phyloP scores from a whole-genome alignment of 2,329 filamentous ascomycete genomes.

The Sphaerulina populicola region DNA sequence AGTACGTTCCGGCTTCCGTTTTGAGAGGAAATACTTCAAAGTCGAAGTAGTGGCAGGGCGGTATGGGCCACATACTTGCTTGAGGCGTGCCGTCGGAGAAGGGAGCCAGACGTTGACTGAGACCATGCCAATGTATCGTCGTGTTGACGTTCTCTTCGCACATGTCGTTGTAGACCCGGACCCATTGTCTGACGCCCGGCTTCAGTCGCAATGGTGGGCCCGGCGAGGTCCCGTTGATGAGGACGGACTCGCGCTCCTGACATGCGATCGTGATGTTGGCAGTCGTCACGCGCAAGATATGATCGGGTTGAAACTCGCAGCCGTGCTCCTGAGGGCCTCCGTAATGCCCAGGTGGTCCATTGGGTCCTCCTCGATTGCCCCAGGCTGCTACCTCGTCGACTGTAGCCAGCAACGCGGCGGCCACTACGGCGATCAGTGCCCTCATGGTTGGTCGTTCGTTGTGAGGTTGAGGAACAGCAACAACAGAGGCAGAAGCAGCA shows the following conservation, averaged over 20 bases:
- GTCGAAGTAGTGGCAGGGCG: constrained; percentile 55
- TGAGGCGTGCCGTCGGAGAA: constrained; percentile 57
- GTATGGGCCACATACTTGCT: constrained; percentile 59
- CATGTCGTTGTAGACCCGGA: constrained; percentile 54
- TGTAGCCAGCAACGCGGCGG: constrained; percentile 3
- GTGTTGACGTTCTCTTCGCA: constrained; percentile 39
- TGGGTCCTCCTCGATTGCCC: constrained; percentile 9
- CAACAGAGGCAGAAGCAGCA: neutral
- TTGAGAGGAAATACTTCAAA: constrained; percentile 52
- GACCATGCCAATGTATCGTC: constrained; percentile 65
- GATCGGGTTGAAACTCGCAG: constrained; percentile 36
- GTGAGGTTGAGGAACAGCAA: neutral
- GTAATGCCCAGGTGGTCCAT: constrained; percentile 15
- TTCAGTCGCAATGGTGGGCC: constrained; percentile 44
- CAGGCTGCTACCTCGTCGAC: constrained; percentile 11
- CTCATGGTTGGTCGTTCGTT: neutral
- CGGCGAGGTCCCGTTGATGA: constrained; percentile 48
- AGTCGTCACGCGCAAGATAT: constrained; percentile 41
- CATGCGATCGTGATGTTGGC: constrained; percentile 42
- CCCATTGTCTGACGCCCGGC: constrained; percentile 45
- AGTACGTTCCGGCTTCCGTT: constrained; percentile 55
- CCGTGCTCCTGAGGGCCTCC: constrained; percentile 22
- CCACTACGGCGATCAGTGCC: neutral
- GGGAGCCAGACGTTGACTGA: constrained; percentile 51
- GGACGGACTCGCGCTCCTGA: constrained; percentile 39